A percentile compares a stretch with the other conserved stretches of the same genome.
Conservation (phyloP, 371 early-diverging fungal genomes). For the Mucor irregularis region DNA sequence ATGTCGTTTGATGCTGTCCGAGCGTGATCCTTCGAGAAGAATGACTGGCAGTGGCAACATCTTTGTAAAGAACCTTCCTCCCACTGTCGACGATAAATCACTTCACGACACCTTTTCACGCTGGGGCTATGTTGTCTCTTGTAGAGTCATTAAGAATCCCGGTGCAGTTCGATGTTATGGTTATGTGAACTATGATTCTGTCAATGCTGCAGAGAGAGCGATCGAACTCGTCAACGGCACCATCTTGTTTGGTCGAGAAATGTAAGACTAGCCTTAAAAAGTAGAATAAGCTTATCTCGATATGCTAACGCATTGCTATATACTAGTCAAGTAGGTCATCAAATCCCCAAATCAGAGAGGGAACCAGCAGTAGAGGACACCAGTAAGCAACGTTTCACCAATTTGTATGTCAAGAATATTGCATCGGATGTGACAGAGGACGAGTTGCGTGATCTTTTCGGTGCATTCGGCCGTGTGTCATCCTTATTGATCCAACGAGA, state of each 20-base stretch:
- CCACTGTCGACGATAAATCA: slow-evolving; percentile 90
- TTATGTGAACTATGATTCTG: slow-evolving; percentile 97
- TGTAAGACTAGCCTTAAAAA: no score
- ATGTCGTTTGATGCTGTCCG: slow-evolving; percentile 98
- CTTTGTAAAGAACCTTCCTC: slow-evolving; percentile 99
- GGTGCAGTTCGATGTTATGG: slow-evolving; percentile 93
- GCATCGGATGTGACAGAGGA: slow-evolving; percentile 83
- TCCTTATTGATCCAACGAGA: slow-evolving; percentile 78
- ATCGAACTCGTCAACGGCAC: slow-evolving; percentile 96
- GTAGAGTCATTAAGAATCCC: slow-evolving; percentile 87
- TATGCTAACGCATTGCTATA: not conserved
- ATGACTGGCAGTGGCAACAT: slow-evolving; percentile 92
- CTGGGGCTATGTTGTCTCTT: slow-evolving; percentile 97
- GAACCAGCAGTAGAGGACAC: slow-evolving; percentile 81
- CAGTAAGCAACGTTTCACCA: slow-evolving; percentile 80
- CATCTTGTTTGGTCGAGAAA: slow-evolving; percentile 92
- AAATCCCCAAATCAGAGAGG: slow-evolving; percentile 89
- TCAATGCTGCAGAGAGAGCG: slow-evolving; percentile 93
- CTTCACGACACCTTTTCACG: slow-evolving; percentile 99
- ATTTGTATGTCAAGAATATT: slow-evolving; percentile 98
- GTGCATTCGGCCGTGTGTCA: slow-evolving; percentile 81
- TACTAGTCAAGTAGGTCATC: slow-evolving; percentile 79
- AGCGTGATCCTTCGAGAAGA: slow-evolving; percentile 92
- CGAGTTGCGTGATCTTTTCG: slow-evolving; percentile 82
- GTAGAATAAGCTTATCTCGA: slow-evolving; percentile 3